Conservation (phyloP, 2,329 filamentous ascomycete genomes). For the Neonectria neomacrospora region DNA sequence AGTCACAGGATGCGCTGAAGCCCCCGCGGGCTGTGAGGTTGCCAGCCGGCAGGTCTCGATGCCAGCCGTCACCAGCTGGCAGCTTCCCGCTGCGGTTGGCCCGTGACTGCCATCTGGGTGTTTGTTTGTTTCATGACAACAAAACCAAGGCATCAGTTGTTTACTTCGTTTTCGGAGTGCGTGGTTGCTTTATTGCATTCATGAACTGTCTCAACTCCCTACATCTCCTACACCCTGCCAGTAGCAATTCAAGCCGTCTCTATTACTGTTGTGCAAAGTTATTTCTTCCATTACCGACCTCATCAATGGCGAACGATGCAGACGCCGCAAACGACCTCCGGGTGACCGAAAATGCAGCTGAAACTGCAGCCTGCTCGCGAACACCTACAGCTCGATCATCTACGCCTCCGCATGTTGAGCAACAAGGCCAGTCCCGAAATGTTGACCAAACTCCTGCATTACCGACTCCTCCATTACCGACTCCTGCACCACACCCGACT, state of each 20-base stretch:
- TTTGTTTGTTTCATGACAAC: neutral
- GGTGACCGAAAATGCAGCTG: neutral
- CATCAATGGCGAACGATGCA: neutral
- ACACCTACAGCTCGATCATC: neutral
- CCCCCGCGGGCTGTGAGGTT: neutral
- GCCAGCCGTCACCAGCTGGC: neutral
- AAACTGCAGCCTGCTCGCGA: neutral
- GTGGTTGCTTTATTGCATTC: neutral
- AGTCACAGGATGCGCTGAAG: neutral
- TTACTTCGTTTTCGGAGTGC: neutral
- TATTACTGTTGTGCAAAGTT: neutral
- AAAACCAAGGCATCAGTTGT: neutral
- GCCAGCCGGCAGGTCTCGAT: constrained; percentile 9
- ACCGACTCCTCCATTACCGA: neutral
- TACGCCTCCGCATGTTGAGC: neutral
- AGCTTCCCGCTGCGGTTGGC: constrained; percentile 15
- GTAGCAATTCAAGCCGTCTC: neutral
- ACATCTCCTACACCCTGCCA: neutral
- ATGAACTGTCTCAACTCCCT: neutral
- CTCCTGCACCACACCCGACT: too few species aligned
- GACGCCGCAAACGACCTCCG: neutral
- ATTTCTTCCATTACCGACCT: too few species aligned
- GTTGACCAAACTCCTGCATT: neutral
- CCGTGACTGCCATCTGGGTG: neutral
- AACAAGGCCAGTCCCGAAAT: neutral